Conservation (phyloP, 371 early-diverging fungal genomes). For the Choanephora cucurbitarum region DNA sequence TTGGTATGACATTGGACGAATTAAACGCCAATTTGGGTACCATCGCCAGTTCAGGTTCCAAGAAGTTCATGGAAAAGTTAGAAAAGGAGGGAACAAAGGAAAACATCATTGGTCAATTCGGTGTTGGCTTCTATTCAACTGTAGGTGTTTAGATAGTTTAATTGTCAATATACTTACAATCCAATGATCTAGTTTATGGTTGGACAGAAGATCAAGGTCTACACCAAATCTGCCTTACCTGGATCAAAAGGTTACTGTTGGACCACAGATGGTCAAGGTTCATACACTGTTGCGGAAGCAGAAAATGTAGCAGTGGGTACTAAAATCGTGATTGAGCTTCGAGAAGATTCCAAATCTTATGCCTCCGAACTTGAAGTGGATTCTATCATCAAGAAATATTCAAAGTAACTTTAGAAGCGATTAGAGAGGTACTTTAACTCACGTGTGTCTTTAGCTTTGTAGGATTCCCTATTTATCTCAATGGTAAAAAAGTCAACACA, state of each 20-base stretch:
- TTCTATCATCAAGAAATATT: slow-evolving; percentile 92
- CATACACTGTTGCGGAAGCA: slow-evolving; percentile 77
- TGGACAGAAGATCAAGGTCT: slow-evolving; percentile 81
- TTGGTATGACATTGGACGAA: slow-evolving; percentile 98
- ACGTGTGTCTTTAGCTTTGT: slow-evolving; percentile 91
- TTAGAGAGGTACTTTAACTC: no score
- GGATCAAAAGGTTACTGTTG: slow-evolving; percentile 82
- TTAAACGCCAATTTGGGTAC: slow-evolving; percentile 93
- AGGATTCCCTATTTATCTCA: slow-evolving; percentile 90
- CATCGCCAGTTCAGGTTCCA: slow-evolving; percentile 93
- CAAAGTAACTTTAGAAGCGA: slow-evolving; percentile 64
- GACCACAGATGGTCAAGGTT: slow-evolving; percentile 82
- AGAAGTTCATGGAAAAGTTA: slow-evolving; percentile 85
- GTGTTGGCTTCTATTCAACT: slow-evolving; percentile 89
- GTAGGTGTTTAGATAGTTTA: slow-evolving; percentile 32
- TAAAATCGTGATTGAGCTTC: slow-evolving; percentile 89
- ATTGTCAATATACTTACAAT: no score
- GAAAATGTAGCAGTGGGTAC: slow-evolving; percentile 88
- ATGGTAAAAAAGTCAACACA: slow-evolving; percentile 80
- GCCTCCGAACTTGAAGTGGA: slow-evolving; percentile 73
- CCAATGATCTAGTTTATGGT: slow-evolving; percentile 89
- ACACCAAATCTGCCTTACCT: slow-evolving; percentile 72
- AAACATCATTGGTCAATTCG: slow-evolving; percentile 98
- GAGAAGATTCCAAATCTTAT: slow-evolving; percentile 88
- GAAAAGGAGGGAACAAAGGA: slow-evolving; percentile 69